A percentile compares a stretch with the other conserved stretches of the same genome.
These are phyloP conservation scores for Gonapodya prolifera DNA, from an alignment of 192 early-diverging fungal species.

Conservation along the genomic window DNA sequence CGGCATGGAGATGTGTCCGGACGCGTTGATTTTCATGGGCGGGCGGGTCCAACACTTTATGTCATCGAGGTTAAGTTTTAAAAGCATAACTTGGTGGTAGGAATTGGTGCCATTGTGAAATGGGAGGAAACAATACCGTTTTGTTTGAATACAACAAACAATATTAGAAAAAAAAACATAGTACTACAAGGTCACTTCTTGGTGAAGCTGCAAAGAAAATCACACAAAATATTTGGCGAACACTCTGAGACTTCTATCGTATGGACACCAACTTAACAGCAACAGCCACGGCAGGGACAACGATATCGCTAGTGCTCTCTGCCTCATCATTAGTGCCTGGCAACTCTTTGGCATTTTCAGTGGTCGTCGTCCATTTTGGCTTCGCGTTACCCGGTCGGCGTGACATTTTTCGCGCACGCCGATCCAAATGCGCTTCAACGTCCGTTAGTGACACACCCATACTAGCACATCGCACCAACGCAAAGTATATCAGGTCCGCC, in stretches of 20 bases:
- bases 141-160: too few species aligned
- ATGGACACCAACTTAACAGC: too few species aligned
- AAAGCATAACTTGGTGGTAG: not conserved
- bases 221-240: too few species aligned
- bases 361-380: slow-evolving; percentile 45
- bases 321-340: too few species aligned
- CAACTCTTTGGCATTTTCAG: slow-evolving; percentile 7
- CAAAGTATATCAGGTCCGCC: slow-evolving; percentile 94
- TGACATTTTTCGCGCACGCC: slow-evolving; percentile 66
- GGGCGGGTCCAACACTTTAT: not conserved
- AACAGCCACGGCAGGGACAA: too few species aligned
- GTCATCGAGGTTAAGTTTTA: not conserved
- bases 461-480: slow-evolving; percentile 71
- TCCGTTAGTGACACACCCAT: slow-evolving; percentile 71
- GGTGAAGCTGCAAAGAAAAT: too few species aligned
- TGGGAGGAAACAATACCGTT: too few species aligned
- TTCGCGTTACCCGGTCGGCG: slow-evolving; percentile 91
- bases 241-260: too few species aligned
- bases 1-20: not conserved
- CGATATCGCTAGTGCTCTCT: too few species aligned
- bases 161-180: too few species aligned
- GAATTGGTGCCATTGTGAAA: too few species aligned
- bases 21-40: not conserved
- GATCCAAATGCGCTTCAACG: slow-evolving; percentile 76
- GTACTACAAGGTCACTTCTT: too few species aligned